Conservation (phyloP, 2,329 filamentous ascomycete genomes). For the Blumeria hordei region DNA sequence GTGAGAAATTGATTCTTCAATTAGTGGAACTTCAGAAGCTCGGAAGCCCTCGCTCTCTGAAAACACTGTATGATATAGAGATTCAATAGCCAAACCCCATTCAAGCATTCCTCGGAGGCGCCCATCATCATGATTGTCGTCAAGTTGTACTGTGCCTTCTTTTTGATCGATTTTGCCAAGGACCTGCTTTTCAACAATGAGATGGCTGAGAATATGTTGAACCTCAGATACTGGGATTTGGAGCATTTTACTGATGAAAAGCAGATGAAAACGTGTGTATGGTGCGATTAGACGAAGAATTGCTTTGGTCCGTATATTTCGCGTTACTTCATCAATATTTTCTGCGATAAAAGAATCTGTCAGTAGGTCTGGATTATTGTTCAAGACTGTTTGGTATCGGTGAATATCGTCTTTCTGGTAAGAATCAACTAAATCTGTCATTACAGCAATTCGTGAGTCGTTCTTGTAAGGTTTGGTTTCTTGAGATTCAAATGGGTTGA, state of each 20-base stretch:
- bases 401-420: slow-evolving; percentile 92
- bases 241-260: slow-evolving; percentile 70
- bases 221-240: slow-evolving; percentile 70
- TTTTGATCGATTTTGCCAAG: slow-evolving; percentile 77
- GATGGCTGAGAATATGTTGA: slow-evolving; percentile 81
- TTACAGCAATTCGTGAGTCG: slow-evolving; percentile 81
- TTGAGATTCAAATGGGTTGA: slow-evolving; percentile 96
- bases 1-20: slow-evolving; percentile 3
- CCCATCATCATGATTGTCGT: slow-evolving; percentile 46
- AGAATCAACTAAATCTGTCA: slow-evolving; percentile 91
- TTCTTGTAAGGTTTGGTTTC: slow-evolving; percentile 97
- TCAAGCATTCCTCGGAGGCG: slow-evolving; percentile 48
- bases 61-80: slow-evolving; percentile 48
- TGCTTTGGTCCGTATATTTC: slow-evolving; percentile 93
- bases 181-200: slow-evolving; percentile 78
- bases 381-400: slow-evolving; percentile 67
- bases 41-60: slow-evolving; percentile 51
- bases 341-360: slow-evolving; percentile 91
- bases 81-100: slow-evolving; percentile 45
- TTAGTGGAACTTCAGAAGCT: slow-evolving; percentile 9
- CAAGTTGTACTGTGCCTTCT: slow-evolving; percentile 59
- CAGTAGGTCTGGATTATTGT: slow-evolving; percentile 70
- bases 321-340: slow-evolving; percentile 96
- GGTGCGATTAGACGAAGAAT: slow-evolving; percentile 82
- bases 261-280: slow-evolving; percentile 75